Percentiles rank a stretch among this genome's conserved stretches.
Evolutionary conservation across 177 flowering plant species (phyloP).

Genomic region (Telopea speciosissima): DNA sequence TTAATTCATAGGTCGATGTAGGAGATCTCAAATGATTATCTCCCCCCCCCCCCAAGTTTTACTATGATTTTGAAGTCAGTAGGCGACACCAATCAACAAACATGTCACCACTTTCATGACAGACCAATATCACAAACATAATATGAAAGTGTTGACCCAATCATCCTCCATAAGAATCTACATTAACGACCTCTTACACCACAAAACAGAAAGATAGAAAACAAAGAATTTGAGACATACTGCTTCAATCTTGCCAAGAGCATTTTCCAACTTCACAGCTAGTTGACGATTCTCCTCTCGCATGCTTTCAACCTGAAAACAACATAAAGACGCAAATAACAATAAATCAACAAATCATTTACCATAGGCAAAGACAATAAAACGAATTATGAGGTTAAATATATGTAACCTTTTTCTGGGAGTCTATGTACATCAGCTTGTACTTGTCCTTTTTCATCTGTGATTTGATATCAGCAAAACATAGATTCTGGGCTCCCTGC

Average conservation of each 20-base stretch:
- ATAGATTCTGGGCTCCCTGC: constrained; percentile 12
- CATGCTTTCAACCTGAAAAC: constrained; percentile 34
- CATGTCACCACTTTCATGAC: neutral
- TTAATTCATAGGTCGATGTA: neutral
- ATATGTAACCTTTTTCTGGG: constrained; percentile 39
- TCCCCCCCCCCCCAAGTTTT: neutral
- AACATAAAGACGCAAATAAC: neutral
- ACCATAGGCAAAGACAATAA: neutral
- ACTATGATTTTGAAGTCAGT: too few species aligned
- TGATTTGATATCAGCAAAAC: constrained; percentile 1
- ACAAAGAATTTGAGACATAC: constrained; percentile 17
- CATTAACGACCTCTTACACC: neutral
- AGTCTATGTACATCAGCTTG: constrained; percentile 30
- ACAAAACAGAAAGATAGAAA: neutral
- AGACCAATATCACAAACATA: neutral
- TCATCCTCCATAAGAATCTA: neutral
- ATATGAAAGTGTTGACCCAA: neutral
- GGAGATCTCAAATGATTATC: neutral
- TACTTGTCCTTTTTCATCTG: constrained; percentile 14
- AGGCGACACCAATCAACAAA: neutral
- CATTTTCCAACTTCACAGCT: constrained; percentile 27
- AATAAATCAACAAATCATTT: neutral
- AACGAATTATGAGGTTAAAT: neutral
- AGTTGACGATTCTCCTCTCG: constrained; percentile 34
- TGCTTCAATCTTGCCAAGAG: constrained; percentile 31